Conservation (phyloP, 225 moss, liverwort and hornwort species). For the Pseudoscleropodium purum region DNA sequence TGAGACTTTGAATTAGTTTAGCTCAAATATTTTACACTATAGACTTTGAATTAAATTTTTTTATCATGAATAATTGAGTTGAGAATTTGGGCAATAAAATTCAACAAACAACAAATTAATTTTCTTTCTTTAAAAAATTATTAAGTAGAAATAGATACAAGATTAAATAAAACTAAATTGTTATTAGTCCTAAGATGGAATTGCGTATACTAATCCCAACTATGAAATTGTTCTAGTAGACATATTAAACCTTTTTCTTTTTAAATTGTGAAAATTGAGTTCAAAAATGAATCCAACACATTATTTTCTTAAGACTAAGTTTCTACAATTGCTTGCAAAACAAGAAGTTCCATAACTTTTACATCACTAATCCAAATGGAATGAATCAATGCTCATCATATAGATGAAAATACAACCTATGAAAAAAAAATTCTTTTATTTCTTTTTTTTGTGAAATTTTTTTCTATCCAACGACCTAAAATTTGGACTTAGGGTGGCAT, state of each 20-base stretch:
- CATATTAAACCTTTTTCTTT: background rate
- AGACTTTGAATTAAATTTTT: too few relatives aligned
- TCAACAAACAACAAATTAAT: too few relatives aligned
- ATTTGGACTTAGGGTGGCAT: background rate
- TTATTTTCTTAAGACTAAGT: background rate
- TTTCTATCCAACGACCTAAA: background rate
- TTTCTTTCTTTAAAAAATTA: background rate
- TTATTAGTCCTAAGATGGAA: background rate
- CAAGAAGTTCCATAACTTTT: background rate
- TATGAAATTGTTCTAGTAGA: background rate
- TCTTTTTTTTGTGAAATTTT: too few relatives aligned
- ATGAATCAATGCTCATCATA: background rate
- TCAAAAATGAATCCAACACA: background rate
- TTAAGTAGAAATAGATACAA: background rate
- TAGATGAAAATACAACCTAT: background rate
- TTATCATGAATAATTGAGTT: background rate
- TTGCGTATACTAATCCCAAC: too few relatives aligned
- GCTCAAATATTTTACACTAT: background rate
- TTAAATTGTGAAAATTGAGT: background rate
- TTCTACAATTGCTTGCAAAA: background rate
- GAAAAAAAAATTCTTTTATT: accelerated
- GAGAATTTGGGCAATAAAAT: accelerated
- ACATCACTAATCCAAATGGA: background rate
- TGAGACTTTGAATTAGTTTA: background rate
- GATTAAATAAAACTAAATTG: background rate